phyloP scores from a whole-genome alignment of 805 yeast genomes.

The Ogataea pilisensis region DNA sequence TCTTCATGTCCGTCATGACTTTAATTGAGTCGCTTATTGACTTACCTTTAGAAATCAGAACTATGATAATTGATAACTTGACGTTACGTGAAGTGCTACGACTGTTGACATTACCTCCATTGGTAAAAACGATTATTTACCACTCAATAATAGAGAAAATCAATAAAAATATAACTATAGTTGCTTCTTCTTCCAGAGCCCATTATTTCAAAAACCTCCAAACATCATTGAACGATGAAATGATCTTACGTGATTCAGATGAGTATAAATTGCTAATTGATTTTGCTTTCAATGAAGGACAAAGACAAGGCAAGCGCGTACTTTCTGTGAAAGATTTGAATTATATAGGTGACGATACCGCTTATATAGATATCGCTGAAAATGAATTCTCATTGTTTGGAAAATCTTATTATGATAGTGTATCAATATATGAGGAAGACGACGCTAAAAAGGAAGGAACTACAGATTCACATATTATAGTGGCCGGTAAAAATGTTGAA shows the following conservation, averaged over 20 bases:
- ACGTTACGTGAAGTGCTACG: background rate
- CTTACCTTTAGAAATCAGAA: too few relatives aligned
- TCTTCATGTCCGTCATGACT: too few relatives aligned
- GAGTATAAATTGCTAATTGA: background rate
- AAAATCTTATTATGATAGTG: background rate
- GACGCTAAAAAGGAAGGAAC: background rate
- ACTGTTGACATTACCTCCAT: background rate
- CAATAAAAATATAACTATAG: background rate
- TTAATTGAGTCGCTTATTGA: too few relatives aligned
- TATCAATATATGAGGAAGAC: background rate
- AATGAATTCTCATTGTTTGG: background rate
- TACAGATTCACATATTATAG: background rate
- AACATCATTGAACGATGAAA: background rate
- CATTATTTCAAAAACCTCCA: background rate
- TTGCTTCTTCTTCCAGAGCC: background rate
- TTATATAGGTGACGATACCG: background rate
- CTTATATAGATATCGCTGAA: background rate
- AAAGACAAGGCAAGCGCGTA: background rate
- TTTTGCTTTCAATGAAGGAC: background rate
- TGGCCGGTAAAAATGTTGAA: background rate
- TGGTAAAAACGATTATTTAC: background rate
- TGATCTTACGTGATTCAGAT: background rate
- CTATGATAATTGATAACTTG: background rate
- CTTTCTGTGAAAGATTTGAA: background rate
- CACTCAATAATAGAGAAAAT: background rate